Base-by-base conservation (phyloP, 768 basidiomycete species). In the Suillus alpinus region DNA sequence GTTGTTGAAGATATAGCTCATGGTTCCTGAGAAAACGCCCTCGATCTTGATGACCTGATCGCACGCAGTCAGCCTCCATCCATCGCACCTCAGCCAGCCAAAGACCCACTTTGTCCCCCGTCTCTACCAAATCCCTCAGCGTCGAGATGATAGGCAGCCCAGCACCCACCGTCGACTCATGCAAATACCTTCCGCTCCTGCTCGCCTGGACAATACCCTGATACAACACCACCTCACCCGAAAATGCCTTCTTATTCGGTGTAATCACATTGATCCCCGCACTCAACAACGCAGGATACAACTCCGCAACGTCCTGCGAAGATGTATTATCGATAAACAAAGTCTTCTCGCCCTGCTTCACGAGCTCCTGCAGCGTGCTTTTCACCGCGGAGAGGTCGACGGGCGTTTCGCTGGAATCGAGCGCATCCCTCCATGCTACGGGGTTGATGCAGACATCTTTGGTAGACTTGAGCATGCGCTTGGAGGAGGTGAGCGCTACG, bases 1-100 rank as follows among this genome's bases (percentile, higher is more conserved):
- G 93, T 94, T 87, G 78, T 98, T 98, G 83, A 99, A 99, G 77
- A 99, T 98, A 78, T 98, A 99, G 71, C 91, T 94, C 82, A 99
- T 86, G 3, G 97, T 99, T 9, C 97, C 97, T 5, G 92, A 95
- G 75, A 99, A 93, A 23, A 98, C 97, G 41, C 97, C 97, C 74
- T 99, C 97, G 65, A 98, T 92, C 80, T 93, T 96, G 68, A 81
- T 77, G 63, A 96, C 79, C 89, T 92, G 62, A 29, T 51, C 47
- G 51, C 18, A 47, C 20, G 52, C 26, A 36, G 50, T 58, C 37
- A 34, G 36, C 57, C 29, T n/a, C 13, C 12, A 44, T 41, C 61
- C 18, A 63, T 55, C 47, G 31, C 32, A 59, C 43, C 20, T 50
- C 40, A 32, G 29, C 23, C 4, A 7, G 34, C 13, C 31, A n/a